Evolutionary conservation across 164 flowering plant species (phyloP).

Genomic region (Magnolia officinalis): DNA sequence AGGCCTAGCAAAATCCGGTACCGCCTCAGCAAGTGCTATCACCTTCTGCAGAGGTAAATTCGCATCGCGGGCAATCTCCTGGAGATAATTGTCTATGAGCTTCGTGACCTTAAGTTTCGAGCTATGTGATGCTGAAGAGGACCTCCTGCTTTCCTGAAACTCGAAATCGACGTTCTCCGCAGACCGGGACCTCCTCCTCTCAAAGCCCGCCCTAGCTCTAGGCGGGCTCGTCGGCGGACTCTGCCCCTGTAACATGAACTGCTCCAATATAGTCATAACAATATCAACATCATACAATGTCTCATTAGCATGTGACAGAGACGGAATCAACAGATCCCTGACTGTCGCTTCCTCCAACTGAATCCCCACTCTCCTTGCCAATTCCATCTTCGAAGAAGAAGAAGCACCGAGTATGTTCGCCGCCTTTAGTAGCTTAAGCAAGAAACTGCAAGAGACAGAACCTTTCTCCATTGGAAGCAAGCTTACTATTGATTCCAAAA

Average conservation of each 20-base stretch:
- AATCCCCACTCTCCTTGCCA: slow-evolving; percentile 71
- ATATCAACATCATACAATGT: slow-evolving; percentile 70
- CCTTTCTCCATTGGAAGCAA: slow-evolving; percentile 80
- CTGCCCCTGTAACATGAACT: slow-evolving; percentile 76
- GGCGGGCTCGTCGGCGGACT: slow-evolving; percentile 85
- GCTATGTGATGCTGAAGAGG: slow-evolving; percentile 85
- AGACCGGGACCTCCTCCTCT: slow-evolving; percentile 66
- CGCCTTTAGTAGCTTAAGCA: slow-evolving; percentile 75
- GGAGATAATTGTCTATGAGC: slow-evolving; percentile 80
- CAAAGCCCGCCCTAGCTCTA: slow-evolving; percentile 41
- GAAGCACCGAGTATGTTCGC: slow-evolving; percentile 70
- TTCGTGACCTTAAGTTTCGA: slow-evolving; percentile 85
- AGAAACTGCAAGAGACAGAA: slow-evolving; percentile 71
- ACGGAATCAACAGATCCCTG: slow-evolving; percentile 75
- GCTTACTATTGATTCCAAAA: slow-evolving; percentile 81
- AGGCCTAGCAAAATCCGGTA: slow-evolving; percentile 80
- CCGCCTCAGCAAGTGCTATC: slow-evolving; percentile 60
- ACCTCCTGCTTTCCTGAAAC: slow-evolving; percentile 75
- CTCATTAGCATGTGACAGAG: slow-evolving; percentile 33
- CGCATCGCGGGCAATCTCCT: slow-evolving; percentile 67
- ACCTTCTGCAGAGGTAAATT: slow-evolving; percentile 71
- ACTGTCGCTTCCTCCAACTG: slow-evolving; percentile 88
- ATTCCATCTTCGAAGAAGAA: slow-evolving; percentile 65
- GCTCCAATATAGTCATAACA: slow-evolving; percentile 68
- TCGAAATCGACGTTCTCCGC: slow-evolving; percentile 72